These are phyloP conservation scores for Yamadazyma diddensiae DNA, from an alignment of 1,139 yeast genomes.

Conservation along the genomic window DNA sequence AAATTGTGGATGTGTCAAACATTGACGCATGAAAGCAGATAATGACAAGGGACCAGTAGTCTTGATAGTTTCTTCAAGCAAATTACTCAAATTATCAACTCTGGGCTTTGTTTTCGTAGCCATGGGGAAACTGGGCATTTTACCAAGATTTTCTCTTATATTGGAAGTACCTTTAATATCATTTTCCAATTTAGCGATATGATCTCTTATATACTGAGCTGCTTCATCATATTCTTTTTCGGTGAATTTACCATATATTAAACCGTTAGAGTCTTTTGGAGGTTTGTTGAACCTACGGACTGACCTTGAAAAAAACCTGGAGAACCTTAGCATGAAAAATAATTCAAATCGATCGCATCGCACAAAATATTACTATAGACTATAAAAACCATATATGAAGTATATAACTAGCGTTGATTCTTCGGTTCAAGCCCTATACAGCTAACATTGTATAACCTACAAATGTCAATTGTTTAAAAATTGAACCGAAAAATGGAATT, in stretches of 20 bases:
- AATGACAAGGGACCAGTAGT: conserved; percentile 76
- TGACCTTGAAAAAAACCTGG: conserved; percentile 4
- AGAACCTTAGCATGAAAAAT: conserved; percentile 3
- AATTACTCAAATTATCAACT: conserved; percentile 31
- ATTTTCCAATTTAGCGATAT: conserved; percentile 30
- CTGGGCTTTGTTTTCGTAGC: conserved; percentile 17
- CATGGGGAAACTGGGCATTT: conserved; percentile 36
- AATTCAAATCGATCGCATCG: not conserved
- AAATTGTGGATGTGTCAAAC: conserved; percentile 71
- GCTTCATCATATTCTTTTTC: conserved; percentile 43
- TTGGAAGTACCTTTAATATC: conserved; percentile 41
- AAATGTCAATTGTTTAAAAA: conserved; percentile 18
- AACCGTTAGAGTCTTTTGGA: conserved; percentile 5
- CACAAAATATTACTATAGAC: not conserved
- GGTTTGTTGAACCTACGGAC: conserved; percentile 6
- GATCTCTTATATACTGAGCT: conserved; percentile 30
- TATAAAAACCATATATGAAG: not conserved
- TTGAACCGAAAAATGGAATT: conserved; percentile 16
- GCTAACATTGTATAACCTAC: conserved; percentile 18
- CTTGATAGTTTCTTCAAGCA: conserved; percentile 54
- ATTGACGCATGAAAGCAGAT: conserved; percentile 77
- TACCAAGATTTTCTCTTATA: conserved; percentile 34
- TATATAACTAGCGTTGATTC: conserved; percentile 11
- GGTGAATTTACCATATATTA: conserved; percentile 32
- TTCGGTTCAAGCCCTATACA: conserved; percentile 19